Evolutionary conservation across 495 filamentous ascomycete genomes (phyloP).

Genomic region (Talaromyces borbonicus): DNA sequence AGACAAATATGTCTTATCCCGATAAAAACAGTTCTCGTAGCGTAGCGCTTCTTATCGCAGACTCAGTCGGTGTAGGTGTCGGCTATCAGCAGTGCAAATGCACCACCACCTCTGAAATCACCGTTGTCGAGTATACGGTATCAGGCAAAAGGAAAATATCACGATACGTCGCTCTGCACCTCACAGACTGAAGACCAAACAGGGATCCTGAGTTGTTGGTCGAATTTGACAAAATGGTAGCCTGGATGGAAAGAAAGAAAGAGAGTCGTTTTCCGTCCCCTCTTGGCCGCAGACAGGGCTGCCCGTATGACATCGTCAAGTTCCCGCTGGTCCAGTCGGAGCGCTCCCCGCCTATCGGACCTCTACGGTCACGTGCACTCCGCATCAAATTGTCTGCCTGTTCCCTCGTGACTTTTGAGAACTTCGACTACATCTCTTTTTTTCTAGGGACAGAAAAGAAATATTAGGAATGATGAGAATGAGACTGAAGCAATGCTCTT

Average conservation of each 20-base stretch:
- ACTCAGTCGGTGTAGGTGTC: slow-evolving; percentile 10
- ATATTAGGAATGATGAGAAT: no score
- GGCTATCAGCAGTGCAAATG: not conserved
- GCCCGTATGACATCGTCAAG: slow-evolving; percentile 30
- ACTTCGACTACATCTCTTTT: not conserved
- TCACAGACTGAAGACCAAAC: no score
- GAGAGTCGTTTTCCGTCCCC: slow-evolving; percentile 21
- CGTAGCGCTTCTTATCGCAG: not conserved
- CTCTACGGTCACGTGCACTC: slow-evolving; percentile 26
- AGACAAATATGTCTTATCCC: not conserved
- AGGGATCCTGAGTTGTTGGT: no score
- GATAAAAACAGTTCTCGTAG: no score
- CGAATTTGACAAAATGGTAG: slow-evolving; percentile 3
- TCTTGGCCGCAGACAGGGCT: slow-evolving; percentile 13
- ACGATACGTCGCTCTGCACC: no score
- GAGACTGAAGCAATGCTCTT: no score
- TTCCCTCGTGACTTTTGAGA: not conserved
- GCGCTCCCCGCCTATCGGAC: slow-evolving; percentile 23
- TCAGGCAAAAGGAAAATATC: no score
- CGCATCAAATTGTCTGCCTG: no score
- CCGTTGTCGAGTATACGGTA: not conserved
- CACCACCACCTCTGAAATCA: not conserved
- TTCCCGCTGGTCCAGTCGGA: slow-evolving; percentile 6
- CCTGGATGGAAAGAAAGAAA: not conserved
- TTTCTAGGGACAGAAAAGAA: no score